Evolutionary conservation across 2,329 filamentous ascomycete species (phyloP), one percentile per base, ranked within the genome.

Genomic region (Colletotrichum coccodes): DNA sequence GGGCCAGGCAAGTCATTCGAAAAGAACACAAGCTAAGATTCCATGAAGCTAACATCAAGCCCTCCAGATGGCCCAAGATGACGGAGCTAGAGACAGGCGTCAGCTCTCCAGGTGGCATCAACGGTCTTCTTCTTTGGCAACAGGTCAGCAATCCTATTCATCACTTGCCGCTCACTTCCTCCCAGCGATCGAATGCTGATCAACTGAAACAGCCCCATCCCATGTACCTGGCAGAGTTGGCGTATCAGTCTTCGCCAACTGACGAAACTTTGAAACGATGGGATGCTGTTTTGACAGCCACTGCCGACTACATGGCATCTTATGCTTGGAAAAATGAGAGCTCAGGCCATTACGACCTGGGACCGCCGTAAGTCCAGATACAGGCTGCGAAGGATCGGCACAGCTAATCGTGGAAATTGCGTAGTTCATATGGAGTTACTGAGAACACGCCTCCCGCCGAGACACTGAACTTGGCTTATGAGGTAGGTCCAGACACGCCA

Each of bases 91-190:
- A 70, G 0, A 75, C 72, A 0, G 74, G 73, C 0, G 60, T 65
- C 9, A 76, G 74, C 16, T 74, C 74, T 0, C 75, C 89, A 1
- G 88, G 89, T 1, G 85, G 87, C 65, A 89, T 90, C 73, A 90
- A 90, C 73, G 85, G 83, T 6, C 77, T 90, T 1, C 77, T 91
- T 3, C 86, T 90, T 61, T 90, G 88, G 88, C 88, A 90, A 72
- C 88, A 90, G 61, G 72, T 73, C 21, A 60, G 56, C 46, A 11
- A 11, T 14, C 6, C 11, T 14, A 9, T 18, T 16, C 12, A n/a
- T n/a, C n/a, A n/a, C n/a, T n/a, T n/a, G n/a, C n/a, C n/a, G n/a
- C n/a, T n/a, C n/a, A n/a, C n/a, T n/a, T n/a, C n/a, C n/a, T n/a
- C n/a, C n/a, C n/a, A n/a, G n/a, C n/a, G n/a, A n/a, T 38, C 21